Conservation (phyloP, 2,329 filamentous ascomycete genomes). For the Ophiognomonia clavigignenti-juglandacearum region DNA sequence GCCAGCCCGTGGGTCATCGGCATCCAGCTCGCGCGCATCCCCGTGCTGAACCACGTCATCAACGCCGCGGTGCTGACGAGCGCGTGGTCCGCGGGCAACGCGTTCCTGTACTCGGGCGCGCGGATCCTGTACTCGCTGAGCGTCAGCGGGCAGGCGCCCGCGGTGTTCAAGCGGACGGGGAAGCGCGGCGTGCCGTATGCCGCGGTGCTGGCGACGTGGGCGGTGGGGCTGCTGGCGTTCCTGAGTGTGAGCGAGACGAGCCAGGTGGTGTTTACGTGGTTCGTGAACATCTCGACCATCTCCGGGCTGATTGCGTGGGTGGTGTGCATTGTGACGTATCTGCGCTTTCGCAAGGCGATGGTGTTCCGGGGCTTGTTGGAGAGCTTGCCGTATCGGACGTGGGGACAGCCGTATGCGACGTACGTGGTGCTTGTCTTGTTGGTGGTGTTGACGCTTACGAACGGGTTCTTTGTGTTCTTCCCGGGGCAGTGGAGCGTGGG, state of each 20-base stretch:
- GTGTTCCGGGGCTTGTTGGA: conserved; percentile 43
- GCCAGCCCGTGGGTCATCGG: conserved; percentile 63
- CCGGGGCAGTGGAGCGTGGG: conserved; percentile 56
- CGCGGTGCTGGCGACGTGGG: conserved; percentile 48
- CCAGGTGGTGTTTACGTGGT: conserved; percentile 64
- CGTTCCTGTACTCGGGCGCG: conserved; percentile 61
- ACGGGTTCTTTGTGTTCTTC: conserved; percentile 73
- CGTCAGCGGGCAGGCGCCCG: conserved; percentile 61
- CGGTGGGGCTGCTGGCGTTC: conserved; percentile 63
- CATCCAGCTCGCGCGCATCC: conserved; percentile 61
- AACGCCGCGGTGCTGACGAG: conserved; percentile 65
- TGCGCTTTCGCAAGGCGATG: conserved; percentile 56
- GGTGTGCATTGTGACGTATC: conserved; percentile 52
- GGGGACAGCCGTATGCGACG: conserved; percentile 58
- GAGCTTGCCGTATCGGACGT: conserved; percentile 46
- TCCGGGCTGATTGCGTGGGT: conserved; percentile 58
- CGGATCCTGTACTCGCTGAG: conserved; percentile 67
- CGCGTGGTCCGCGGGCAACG: conserved; percentile 58
- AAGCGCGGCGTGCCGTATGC: conserved; percentile 56
- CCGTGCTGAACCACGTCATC: conserved; percentile 59
- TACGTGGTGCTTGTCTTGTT: conserved; percentile 56
- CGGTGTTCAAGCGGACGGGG: conserved; percentile 54
- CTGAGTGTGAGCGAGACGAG: conserved; percentile 62
- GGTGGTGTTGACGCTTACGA: conserved; percentile 61
- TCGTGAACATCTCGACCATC: conserved; percentile 64